phyloP scores from a whole-genome alignment of 371 early-diverging fungal species.

The Apophysomyces elegans region DNA sequence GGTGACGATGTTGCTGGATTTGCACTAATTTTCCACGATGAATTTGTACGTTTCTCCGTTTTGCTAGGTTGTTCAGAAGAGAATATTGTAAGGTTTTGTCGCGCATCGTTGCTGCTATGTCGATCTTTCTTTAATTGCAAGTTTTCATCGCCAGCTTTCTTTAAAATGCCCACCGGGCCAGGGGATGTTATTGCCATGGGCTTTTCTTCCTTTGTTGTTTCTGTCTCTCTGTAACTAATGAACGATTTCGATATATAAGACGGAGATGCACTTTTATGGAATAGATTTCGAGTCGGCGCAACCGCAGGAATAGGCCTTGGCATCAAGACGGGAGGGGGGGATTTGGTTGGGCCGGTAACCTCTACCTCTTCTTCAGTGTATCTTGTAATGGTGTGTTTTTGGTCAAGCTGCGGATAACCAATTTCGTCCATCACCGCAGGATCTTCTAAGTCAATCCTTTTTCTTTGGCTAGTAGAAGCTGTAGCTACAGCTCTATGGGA shows the following conservation, averaged over 20 bases:
- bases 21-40: background rate
- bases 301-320: constrained; percentile 26
- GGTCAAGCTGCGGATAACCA: background rate
- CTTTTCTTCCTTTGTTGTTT: background rate
- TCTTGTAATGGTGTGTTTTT: background rate
- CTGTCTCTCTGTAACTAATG: background rate
- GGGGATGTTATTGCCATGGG: background rate
- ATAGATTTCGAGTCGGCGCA: constrained; percentile 23
- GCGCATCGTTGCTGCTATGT: background rate
- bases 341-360: constrained; percentile 26
- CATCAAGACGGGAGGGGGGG: constrained; percentile 31
- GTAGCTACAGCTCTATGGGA: background rate
- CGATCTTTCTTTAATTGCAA: background rate
- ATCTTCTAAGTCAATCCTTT: background rate
- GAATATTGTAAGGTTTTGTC: background rate
- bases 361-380: background rate
- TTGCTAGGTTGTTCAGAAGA: background rate
- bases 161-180: background rate
- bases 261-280: constrained; percentile 7
- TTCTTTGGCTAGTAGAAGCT: background rate
- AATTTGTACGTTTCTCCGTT: background rate
- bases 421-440: background rate
- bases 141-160: background rate
- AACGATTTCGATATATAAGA: background rate
- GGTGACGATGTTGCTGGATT: background rate